Percentiles rank a stretch among this genome's conserved stretches.
These are phyloP conservation scores for Limtongia smithiae DNA, from an alignment of 805 yeast genomes.

Conservation along the genomic window DNA sequence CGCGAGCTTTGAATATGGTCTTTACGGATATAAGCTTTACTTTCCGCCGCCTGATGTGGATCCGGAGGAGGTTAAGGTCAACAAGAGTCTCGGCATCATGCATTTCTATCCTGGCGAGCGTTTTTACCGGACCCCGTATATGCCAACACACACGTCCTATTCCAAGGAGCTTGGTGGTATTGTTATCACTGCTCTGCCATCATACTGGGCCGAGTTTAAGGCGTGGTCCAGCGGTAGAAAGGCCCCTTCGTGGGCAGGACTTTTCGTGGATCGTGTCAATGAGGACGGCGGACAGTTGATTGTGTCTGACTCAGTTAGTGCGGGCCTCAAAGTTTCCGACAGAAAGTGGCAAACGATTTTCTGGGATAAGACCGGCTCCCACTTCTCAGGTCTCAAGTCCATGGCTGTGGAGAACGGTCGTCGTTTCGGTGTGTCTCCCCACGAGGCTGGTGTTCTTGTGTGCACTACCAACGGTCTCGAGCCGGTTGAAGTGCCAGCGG, in stretches of 20 bases:
- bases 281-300: constrained; percentile 19
- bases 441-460: constrained; percentile 24
- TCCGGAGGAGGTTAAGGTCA: constrained; percentile 20
- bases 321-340: constrained; percentile 12
- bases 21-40: constrained; percentile 22
- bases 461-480: constrained; percentile 27
- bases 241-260: constrained; percentile 27
- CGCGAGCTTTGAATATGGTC: constrained; percentile 21
- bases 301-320: constrained; percentile 23
- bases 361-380: constrained; percentile 23
- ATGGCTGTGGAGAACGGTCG: constrained; percentile 27
- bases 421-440: constrained; percentile 25
- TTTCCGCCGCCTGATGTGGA: constrained; percentile 22
- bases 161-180: constrained; percentile 24
- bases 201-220: constrained; percentile 20
- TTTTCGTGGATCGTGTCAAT: constrained; percentile 17
- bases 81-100: constrained; percentile 22
- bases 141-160: constrained; percentile 24
- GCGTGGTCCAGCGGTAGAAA: constrained; percentile 20
- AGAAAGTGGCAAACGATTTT: constrained; percentile 27
- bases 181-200: constrained; percentile 13
- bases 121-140: constrained; percentile 24
- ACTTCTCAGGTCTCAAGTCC: constrained; percentile 19
- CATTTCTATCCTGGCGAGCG: constrained; percentile 28
- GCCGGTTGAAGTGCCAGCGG: constrained; percentile 19